Conservation (phyloP, 2,329 filamentous ascomycete species). For the Monosporascus sp. region DNA sequence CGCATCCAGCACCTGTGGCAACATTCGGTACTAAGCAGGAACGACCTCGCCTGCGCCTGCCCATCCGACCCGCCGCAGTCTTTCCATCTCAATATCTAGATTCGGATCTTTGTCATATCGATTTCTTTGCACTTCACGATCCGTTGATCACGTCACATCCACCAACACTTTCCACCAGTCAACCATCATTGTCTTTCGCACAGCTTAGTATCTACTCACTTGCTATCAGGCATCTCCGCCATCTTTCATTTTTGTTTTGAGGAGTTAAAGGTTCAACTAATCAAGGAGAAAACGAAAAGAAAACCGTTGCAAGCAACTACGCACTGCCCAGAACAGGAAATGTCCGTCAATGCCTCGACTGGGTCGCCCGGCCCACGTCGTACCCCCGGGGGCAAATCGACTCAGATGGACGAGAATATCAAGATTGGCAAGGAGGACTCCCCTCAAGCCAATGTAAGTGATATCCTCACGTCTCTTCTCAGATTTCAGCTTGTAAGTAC, state of each 20-base stretch:
- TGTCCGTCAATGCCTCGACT: slow-evolving; percentile 35
- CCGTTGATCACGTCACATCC: slow-evolving; percentile 1
- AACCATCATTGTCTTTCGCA: slow-evolving; percentile 12
- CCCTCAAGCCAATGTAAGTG: slow-evolving; percentile 27
- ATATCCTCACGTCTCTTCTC: slow-evolving; percentile 21
- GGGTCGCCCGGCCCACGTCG: slow-evolving; percentile 38
- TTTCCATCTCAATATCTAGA: slow-evolving; percentile 8
- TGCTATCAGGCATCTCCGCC: slow-evolving; percentile 26
- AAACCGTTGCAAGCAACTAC: slow-evolving; percentile 1
- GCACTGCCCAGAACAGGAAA: slow-evolving; percentile 19
- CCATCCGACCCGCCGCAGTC: not conserved
- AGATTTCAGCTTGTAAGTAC: slow-evolving; percentile 24
- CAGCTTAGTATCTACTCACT: slow-evolving; percentile 21
- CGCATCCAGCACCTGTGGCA: not conserved
- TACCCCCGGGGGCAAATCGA: slow-evolving; percentile 25
- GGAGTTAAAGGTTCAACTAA: slow-evolving; percentile 13
- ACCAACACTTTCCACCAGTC: not conserved
- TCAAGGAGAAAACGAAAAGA: not conserved
- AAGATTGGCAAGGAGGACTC: slow-evolving; percentile 32
- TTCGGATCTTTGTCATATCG: slow-evolving; percentile 12
- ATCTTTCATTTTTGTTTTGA: slow-evolving; percentile 23
- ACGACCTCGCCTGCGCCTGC: slow-evolving; percentile 4
- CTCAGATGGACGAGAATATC: slow-evolving; percentile 31
- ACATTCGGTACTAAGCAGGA: not conserved
- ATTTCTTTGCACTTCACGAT: slow-evolving; percentile 4